Evolutionary conservation across 2,329 filamentous ascomycete species (phyloP).

Genomic region (Cyphellophora europaea): DNA sequence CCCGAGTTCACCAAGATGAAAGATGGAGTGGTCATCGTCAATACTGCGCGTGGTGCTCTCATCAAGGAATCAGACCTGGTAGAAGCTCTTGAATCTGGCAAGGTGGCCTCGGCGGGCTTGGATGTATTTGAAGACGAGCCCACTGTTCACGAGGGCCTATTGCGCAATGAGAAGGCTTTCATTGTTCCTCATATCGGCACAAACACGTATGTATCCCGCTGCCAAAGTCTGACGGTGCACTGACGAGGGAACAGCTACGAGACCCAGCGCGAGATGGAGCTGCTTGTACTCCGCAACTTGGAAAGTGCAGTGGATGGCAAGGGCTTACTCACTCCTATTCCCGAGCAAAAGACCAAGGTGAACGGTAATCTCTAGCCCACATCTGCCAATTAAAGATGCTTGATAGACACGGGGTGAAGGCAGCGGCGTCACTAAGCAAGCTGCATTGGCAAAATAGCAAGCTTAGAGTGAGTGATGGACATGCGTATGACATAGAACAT

Average conservation of each 20-base stretch:
- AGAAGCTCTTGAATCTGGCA: constrained; percentile 32
- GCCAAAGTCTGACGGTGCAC: too few species aligned
- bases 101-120: constrained; percentile 35
- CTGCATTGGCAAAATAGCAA: too few species aligned
- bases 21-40: constrained; percentile 34
- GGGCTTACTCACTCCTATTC: constrained; percentile 49
- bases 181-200: constrained; percentile 53
- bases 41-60: constrained; percentile 34
- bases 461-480: too few species aligned
- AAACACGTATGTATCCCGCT: constrained; percentile 33
- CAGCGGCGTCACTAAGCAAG: too few species aligned
- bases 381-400: too few species aligned
- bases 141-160: constrained; percentile 36
- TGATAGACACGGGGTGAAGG: too few species aligned
- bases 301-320: constrained; percentile 47
- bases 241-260: constrained; percentile 40
- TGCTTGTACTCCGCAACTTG: constrained; percentile 50
- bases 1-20: constrained; percentile 37
- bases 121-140: constrained; percentile 41
- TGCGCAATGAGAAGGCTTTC: constrained; percentile 37
- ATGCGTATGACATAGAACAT: too few species aligned
- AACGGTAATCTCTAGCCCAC: constrained; percentile 6
- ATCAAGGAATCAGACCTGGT: constrained; percentile 40
- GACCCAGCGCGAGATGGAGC: constrained; percentile 53
- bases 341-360: constrained; percentile 43